Base-by-base conservation (phyloP, 345 rosid species). In the Barbarea vulgaris region DNA sequence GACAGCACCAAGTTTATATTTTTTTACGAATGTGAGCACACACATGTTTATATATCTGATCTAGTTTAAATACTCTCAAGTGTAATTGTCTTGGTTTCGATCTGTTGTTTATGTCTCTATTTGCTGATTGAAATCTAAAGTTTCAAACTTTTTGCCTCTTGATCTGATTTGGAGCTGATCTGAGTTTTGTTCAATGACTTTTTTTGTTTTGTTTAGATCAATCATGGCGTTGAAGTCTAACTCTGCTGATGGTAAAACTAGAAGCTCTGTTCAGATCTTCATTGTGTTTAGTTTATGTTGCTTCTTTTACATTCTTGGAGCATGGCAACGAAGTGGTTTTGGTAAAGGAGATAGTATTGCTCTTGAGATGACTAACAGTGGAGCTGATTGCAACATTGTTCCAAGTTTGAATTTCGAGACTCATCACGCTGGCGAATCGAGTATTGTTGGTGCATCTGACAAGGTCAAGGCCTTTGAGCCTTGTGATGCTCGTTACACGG, bases 301-400 rank as follows among this genome's bases (percentile, higher is more conserved):
- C 72, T 95, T 93, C 81, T 95, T 93, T 69, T 95, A 95, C 81
- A 83, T 93, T 22, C 74, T 95, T 13, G 99, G 99, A 18, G 99
- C 98, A 22, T 95, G 99, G 99, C 99, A 93, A 76, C 80, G 93
- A 37, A 93, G 99, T 69, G 99, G 99, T 1, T 96, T 93, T 28
- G 99, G 99, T 53, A 95, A 95, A 82, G 99, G 98, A 31, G 99
- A 95, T 67, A 89, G 93, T 57, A 94, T 93, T 62, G 99, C 99
- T 71, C 70, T 89, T 72, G 88, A 87, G 77, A 87, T 95, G 64
- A 89, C 97, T 0, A 91, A 89, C 70, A 87, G 82, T 67, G 90
- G 91, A 37, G 87, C 89, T 3, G 98, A 92, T 48, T 92, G 99
- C 81, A 93, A 88, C 66, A 81, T 89, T 6, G 79, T 86, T 37